Base-by-base conservation (phyloP, 148 eudicot species). In the Dianthus caryophyllus region DNA sequence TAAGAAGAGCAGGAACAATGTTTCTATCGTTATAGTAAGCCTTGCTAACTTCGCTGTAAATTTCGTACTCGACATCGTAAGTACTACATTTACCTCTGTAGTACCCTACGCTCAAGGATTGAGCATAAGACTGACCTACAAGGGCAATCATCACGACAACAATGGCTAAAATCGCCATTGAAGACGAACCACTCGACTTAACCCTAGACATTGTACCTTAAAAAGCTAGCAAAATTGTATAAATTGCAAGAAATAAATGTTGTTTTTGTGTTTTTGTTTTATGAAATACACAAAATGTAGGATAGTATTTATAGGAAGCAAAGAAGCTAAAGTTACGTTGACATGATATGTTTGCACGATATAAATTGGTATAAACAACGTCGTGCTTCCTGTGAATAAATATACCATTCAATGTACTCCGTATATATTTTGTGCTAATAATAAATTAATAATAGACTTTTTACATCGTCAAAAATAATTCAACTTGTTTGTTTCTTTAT, bases 101-200 rank as follows among this genome's bases (percentile, higher is more conserved):
- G 49, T 46, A 73, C 27, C 76, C 66, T 2, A 49, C 50, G 22
- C 50, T 0, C 31, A 73, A 26, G 6, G 12, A 26, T 20, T 73
- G 76, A 11, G 51, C 76, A 49, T 59, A 73, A 66, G 61, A 58
- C 16, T 66, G 76, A 1, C 71, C 60, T 0, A 66, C 61, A 6
- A 73, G 51, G 39, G 51, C 43, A 71, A 59, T 50, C 30, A 73
- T 49, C 13, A 73, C 17, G 26, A 73, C 22, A 36, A 39, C 71
- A 73, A 66, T 31, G 6, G 61, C 61, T n/a, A 66, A 18, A 59
- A 56, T 48, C 53, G 53, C 41, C 52, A 36, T 48, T 6, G 33
- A 22, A 20, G 57, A 72, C 0, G 75, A 65, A 54, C 62, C 38
- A 59, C 17, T 25, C 6, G 52, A 56, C 71, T 54, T 57, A 11